Evolutionary conservation across 2,329 filamentous ascomycete species (phyloP), one percentile per base, ranked within the genome.

Genomic region (Xylaria sp.): DNA sequence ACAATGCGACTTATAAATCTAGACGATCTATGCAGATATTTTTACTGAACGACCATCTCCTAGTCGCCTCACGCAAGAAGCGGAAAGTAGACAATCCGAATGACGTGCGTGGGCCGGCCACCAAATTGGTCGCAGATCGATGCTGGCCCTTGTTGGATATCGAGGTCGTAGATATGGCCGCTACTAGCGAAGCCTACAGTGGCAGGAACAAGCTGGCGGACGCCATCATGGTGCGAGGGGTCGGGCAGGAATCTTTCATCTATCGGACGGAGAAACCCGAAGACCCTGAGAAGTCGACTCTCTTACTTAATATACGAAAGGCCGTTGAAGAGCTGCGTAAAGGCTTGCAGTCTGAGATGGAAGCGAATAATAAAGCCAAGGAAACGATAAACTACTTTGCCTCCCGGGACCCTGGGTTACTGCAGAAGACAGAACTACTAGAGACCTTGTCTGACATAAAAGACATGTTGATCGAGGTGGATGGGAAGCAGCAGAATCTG

Each of bases 1-100:
- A 99, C 81, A 97, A 96, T 72, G 96, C 96, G 12, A 99, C 96
- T 0, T 98, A 97, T 90, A 98, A 97, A 81, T 93, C 95, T 3
- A 87, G 92, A 72, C 87, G 96, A 51, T 91, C 94, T 34, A 94
- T 98, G 80, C 93, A 97, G 78, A 90, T 99, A 69, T 94, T 98
- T 69, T 82, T 99, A 67, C 86, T 99, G 2, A 99, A 98, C 78
- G 96, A 99, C 77, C 94, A 99, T 80, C 84, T 99, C 1, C 87
- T 99, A 25, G 88, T 99, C 59, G 96, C 96, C 3, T 94, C 93
- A 28, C 90, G 93, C 74, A 98, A 98, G 84, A 97, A 98, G 84
- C 94, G 95, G 76, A 93, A 94, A 75, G 85, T 90, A 2, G 94
- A 98, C 71, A 90, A 88, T 0, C 81, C 84, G 0, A 84, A 81